Base-by-base conservation (phyloP, 306 rosid species). In the Vigna radiata region DNA sequence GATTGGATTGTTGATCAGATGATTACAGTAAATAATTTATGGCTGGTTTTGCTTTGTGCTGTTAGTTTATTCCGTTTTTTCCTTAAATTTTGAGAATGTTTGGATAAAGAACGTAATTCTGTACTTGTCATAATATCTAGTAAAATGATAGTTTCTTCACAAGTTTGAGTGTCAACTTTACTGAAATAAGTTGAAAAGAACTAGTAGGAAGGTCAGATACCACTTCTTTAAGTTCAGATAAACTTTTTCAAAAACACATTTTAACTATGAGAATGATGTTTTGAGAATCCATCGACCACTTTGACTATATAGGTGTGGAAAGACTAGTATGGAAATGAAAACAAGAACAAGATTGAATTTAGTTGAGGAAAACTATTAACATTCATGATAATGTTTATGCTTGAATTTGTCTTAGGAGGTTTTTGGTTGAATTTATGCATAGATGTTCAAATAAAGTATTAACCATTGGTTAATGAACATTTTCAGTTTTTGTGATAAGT, bases 1-100 rank as follows among this genome's bases (percentile, higher is more conserved):
- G 83, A 80, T 73, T 93, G 92, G 94, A 85, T 90, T 88, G 92
- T 90, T 61, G 87, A 85, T 54, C 92, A 89, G 77, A 90, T 90
- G 94, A 76, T 69, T 43, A 17, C 25, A 76, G 85, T 81, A 76
- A 69, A 62, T 76, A 69, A 44, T 70, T 48, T 58, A 65, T 72
- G 79, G 41, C 63, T 14, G 49, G 37, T 70, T 70, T 70, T 19
- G 43, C 36, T 29, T 29, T 29, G 33, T 29, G 5, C 33, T 29
- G 5, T 29, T 29, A 29, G 33, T 29, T 21, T 29, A 29, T 29
- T 29, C 33, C 33, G 1, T 29, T 29, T 29, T 29, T 29, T 29
- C 33, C 4, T 41, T 27, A 16, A 17, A 63, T 3, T n/a, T n/a
- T 63, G 15, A 0, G 25, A 8, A n/a, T 33, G 69, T 36, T 36